Base-by-base conservation (phyloP, 2,329 filamentous ascomycete species). In the Aspergillus texensis region DNA sequence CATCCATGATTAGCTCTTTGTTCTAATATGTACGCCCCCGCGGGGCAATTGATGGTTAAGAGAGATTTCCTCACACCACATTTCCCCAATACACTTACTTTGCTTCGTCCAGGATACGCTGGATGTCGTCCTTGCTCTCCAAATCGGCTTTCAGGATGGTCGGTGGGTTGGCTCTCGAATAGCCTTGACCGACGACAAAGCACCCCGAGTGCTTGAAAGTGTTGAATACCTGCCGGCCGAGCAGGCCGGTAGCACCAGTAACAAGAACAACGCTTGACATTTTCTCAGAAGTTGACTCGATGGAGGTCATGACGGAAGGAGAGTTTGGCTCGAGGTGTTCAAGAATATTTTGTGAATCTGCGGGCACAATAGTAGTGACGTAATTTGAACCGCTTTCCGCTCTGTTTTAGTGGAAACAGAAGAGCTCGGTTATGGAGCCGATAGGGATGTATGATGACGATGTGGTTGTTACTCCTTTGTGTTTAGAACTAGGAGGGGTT, bases 191-290 rank as follows among this genome's bases (percentile, higher is more conserved):
- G 67, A 89, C 88, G 62, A 88, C 87, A n/a, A 82, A 80, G 87
- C 92, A 96, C 43, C 85, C 83, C 34, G 83, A 84, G 62, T 84
- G 78, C 60, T 88, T 82, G 75, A 97, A 96, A 14, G 86, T 86
- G 65, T 85, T 86, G 60, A 89, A 83, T 12, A 96, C 90, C 76
- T 95, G 88, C 50, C 93, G 87, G 56, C 94, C 93, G 2, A 97
- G 85, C 12, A 96, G 84, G 60, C 93, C 93, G 24, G 91, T 94
- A 43, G 92, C 93, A 62, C 93, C 93, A 8, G 93, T 97, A 61
- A 97, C 82, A 30, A 97, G 83, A 11, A 86, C 92, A 30, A 84
- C 89, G 63, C 85, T 74, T 62, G 76, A 72, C 77, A 79, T 79
- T 46, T 65, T 68, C 34, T 59, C 32, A 6, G 53, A 30, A 30